Evolutionary conservation across 352 stramenopile species (phyloP), one percentile per base, ranked within the genome.

Genomic region (Phytophthora pinifolia): DNA sequence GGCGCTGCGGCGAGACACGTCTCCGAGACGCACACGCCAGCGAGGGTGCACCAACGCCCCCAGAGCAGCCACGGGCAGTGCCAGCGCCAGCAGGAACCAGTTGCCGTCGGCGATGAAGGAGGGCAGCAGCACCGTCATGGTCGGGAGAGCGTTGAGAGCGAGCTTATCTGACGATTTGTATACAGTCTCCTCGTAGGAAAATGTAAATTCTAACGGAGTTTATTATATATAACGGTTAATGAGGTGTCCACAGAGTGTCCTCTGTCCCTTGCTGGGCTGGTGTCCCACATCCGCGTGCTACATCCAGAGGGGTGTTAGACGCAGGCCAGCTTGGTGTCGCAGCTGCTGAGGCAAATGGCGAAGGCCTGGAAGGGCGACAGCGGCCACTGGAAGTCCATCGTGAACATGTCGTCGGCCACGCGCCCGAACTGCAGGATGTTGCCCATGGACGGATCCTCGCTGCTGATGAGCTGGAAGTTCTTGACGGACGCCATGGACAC

Each of bases 371-470:
- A 92, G 14, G 83, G 85, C 36, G 85, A 94, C 15, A 96, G 70
- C 36, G 87, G 85, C 82, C 83, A 92, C 62, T 92, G 79, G 62
- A 94, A 96, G 62, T 96, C 87, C 80, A 96, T 93, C 48, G 86
- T 93, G 53, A 95, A 96, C 76, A 92, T 91, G 65, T 96, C 83
- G 62, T 94, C 80, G 35, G 95, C 81, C 25, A 96, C 85, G 52
- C 86, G 85, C 14, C 85, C 84, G 59, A 96, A 96, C 65, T 95
- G 87, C 9, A 96, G 62, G 18, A 95, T 87, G 49, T 93, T 92
- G 46, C 81, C 80, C 83, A 92, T 92, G 3, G 77, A 88, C 15
- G 83, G 79, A 47, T 92, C 83, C 36, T 93, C 79, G 13, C 78
- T 75, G 52, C 86, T 88, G 51, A 94, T 89, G 12, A 96, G 65